Percentiles rank a stretch among this genome's conserved stretches.
These are phyloP conservation scores for Punica granatum DNA, from an alignment of 345 rosid species.

Conservation along the genomic window DNA sequence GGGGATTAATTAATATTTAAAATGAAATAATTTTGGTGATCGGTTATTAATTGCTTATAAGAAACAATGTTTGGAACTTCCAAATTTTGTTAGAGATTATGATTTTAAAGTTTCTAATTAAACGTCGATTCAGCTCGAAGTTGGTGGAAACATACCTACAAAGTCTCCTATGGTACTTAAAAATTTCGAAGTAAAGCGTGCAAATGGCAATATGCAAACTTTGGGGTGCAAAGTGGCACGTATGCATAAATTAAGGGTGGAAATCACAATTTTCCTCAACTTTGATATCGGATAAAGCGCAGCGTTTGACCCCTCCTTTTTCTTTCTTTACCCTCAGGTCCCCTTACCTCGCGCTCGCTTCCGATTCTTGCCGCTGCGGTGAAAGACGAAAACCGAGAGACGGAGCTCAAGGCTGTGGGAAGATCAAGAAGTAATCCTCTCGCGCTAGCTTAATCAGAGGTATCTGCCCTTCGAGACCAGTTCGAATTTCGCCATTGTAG, in stretches of 20 bases:
- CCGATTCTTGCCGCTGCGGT: background rate
- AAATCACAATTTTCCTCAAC: background rate
- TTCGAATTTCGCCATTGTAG: background rate
- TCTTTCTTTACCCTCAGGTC: background rate
- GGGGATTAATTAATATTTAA: too few species aligned
- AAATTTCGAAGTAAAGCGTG: too few species aligned
- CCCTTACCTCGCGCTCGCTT: background rate
- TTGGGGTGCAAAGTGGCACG: background rate
- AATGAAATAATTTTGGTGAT: too few species aligned
- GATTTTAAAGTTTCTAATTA: too few species aligned
- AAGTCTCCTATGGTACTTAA: too few species aligned
- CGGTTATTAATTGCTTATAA: too few species aligned
- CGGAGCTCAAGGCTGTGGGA: background rate
- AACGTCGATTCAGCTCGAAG: too few species aligned
- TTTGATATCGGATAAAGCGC: background rate
- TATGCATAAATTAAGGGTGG: background rate
- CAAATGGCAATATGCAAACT: background rate
- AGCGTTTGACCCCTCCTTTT: background rate
- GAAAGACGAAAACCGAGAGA: background rate
- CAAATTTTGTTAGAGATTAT: too few species aligned
- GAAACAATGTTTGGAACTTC: too few species aligned
- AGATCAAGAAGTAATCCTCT: background rate
- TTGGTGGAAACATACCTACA: too few species aligned
- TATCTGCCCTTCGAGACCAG: background rate
- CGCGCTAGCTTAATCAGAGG: background rate